Evolutionary conservation across 352 stramenopile species (phyloP).

Genomic region (Pythium aristosporum): DNA sequence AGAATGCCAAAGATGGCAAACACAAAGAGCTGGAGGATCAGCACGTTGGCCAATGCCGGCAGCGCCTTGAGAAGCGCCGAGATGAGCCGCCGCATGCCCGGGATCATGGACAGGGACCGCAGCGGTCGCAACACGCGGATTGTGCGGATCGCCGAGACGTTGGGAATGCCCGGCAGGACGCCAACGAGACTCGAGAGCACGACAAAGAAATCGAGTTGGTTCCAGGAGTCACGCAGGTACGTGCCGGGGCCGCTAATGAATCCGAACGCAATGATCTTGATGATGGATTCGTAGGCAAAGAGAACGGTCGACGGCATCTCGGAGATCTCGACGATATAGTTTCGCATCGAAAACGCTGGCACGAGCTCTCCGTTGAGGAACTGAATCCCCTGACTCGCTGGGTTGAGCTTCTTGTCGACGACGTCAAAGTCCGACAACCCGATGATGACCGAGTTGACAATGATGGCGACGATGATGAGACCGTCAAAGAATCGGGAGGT

Average conservation of each 20-base stretch:
- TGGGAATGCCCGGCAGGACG: constrained; percentile 61
- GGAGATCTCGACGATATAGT: constrained; percentile 64
- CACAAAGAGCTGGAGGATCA: constrained; percentile 89
- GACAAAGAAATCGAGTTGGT: constrained; percentile 92
- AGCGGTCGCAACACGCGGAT: constrained; percentile 88
- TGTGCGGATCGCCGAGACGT: constrained; percentile 80
- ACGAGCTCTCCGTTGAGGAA: constrained; percentile 43
- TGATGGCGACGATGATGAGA: constrained; percentile 85
- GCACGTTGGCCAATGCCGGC: constrained; percentile 84
- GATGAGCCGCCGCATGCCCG: constrained; percentile 79
- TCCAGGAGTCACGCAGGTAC: constrained; percentile 89
- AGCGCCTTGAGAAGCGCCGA: constrained; percentile 82
- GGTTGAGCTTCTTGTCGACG: constrained; percentile 62
- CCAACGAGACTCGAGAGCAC: constrained; percentile 75
- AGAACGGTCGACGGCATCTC: constrained; percentile 85
- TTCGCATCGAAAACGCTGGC: constrained; percentile 41
- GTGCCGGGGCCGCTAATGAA: constrained; percentile 53
- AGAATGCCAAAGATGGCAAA: constrained; percentile 92
- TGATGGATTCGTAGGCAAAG: constrained; percentile 83
- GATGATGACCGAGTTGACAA: constrained; percentile 87
- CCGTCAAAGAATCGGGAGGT: constrained; percentile 74
- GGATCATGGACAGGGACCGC: constrained; percentile 87
- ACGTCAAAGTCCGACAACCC: constrained; percentile 83
- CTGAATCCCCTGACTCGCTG: constrained; percentile 42
- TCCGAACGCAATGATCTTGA: constrained; percentile 92